Conservation (phyloP, 768 basidiomycete genomes). For the Wakefieldia striispora region DNA sequence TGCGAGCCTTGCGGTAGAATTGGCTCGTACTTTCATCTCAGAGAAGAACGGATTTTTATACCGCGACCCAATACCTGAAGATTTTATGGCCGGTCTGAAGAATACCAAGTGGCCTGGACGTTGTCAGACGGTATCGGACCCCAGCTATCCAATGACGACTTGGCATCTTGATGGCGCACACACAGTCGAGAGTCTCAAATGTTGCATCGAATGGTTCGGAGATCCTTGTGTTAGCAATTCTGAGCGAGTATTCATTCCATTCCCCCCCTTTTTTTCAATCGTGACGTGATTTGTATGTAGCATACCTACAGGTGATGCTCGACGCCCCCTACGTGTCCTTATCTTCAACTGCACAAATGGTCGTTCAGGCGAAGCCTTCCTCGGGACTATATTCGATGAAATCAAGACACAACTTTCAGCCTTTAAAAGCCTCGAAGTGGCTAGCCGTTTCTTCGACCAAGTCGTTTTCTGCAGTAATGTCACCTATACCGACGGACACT, state of each 20-base stretch:
- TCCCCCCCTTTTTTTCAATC: not conserved
- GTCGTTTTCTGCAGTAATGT: conserved; percentile 97
- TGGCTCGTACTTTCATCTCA: conserved; percentile 65
- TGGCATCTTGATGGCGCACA: conserved; percentile 98
- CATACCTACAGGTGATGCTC: conserved; percentile 13
- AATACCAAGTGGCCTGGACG: conserved; percentile 89
- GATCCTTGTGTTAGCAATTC: conserved; percentile 52
- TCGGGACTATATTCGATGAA: conserved; percentile 55
- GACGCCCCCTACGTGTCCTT: conserved; percentile 51
- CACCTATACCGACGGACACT: conserved; percentile 85
- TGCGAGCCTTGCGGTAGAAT: conserved; percentile 77
- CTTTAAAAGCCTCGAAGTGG: conserved; percentile 37
- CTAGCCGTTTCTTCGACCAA: conserved; percentile 64
- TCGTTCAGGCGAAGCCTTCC: conserved; percentile 73
- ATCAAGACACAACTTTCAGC: conserved; percentile 46
- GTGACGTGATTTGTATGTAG: conserved; percentile 4
- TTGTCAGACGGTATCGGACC: conserved; percentile 81
- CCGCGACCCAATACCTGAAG: conserved; percentile 40
- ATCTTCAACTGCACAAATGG: conserved; percentile 96
- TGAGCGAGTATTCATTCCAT: conserved; percentile 15
- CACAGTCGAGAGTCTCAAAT: conserved; percentile 85
- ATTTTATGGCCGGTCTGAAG: conserved; percentile 62
- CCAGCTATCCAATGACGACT: conserved; percentile 45
- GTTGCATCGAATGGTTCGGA: conserved; percentile 88
- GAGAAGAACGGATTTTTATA: conserved; percentile 20